These are phyloP conservation scores for Pseudonectria foliicola DNA, from an alignment of 2,329 filamentous ascomycete species.

Conservation along the genomic window DNA sequence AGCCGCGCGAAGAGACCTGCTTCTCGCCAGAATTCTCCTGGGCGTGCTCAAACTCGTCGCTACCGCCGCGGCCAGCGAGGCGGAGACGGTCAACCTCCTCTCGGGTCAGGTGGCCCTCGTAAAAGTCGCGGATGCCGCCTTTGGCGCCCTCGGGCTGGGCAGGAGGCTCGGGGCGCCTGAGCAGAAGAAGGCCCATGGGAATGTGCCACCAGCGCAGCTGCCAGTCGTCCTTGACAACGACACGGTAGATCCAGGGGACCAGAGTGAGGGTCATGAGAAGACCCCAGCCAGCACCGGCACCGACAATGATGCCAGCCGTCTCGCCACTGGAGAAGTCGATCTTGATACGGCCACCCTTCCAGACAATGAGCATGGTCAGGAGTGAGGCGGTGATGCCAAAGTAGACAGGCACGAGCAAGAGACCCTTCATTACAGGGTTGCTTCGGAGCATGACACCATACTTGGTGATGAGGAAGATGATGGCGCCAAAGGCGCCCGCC, in stretches of 20 bases:
- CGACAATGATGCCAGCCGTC: constrained; percentile 47
- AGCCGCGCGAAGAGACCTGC: constrained; percentile 4
- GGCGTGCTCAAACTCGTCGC: constrained; percentile 17
- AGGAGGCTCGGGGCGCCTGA: constrained; percentile 34
- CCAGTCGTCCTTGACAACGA: constrained; percentile 55
- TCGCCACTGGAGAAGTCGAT: constrained; percentile 32
- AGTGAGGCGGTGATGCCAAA: constrained; percentile 49
- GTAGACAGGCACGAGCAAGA: constrained; percentile 47
- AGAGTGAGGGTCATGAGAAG: constrained; percentile 45
- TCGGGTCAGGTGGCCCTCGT: constrained; percentile 46
- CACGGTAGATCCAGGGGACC: constrained; percentile 51
- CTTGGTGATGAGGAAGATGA: constrained; percentile 52
- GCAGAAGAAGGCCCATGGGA: constrained; percentile 44
- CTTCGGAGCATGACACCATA: constrained; percentile 49
- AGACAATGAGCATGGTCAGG: constrained; percentile 55
- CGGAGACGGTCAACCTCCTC: constrained; percentile 40
- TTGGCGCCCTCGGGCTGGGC: constrained; percentile 63
- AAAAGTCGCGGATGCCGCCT: constrained; percentile 44
- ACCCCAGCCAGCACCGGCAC: constrained; percentile 42
- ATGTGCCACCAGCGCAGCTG: constrained; percentile 50
- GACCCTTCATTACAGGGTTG: constrained; percentile 47
- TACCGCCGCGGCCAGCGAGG: constrained; percentile 22
- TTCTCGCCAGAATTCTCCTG: constrained; percentile 19
- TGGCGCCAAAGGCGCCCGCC: constrained; percentile 45
- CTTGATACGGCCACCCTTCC: constrained; percentile 41